Evolutionary conservation across 1,284 basidiomycete species (phyloP), one percentile per base, ranked within the genome.

Genomic region (Pulchroboletus neoregius): DNA sequence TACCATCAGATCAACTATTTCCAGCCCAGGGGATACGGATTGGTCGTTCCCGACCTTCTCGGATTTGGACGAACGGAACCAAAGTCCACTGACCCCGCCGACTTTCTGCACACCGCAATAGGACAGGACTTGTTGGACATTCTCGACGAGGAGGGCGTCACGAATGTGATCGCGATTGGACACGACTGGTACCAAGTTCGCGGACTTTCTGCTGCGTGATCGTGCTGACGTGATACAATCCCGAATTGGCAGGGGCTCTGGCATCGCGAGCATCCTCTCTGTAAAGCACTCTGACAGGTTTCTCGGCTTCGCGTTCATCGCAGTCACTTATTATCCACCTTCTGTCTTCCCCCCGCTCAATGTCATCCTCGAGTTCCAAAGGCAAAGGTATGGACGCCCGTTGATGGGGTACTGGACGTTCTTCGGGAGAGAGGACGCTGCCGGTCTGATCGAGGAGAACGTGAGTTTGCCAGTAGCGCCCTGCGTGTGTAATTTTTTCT

Each of bases 131-230:
- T 78, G 10, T 23, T 73, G 4, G 73, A 72, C n/a, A 65, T 76
- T 33, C 56, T 76, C 36, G 70, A 75, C 39, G 60, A 50, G 6
- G 75, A 75, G 51, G 50, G 48, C 0, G 55, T 66, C 31, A 43
- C 61, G 13, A 56, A 67, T 13, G 68, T 65, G 26, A 50, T 75
- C 45, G 65, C 56, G n/a, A 59, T 78, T 28, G 71, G 65, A 6
- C 74, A 76, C 42, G 75, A 76, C 54, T 77, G 74, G 74, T 68
- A 47, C 13, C n/a, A n/a, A n/a, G n/a, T n/a, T n/a, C n/a, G n/a
- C n/a, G n/a, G n/a, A n/a, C n/a, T n/a, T n/a, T n/a, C n/a, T n/a
- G n/a, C 9, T n/a, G 5, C 11, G n/a, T 26, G 4, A 43, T 27
- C 6, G 5, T 3, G 35, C 26, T 58, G 46, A n/a, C n/a, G n/a